phyloP scores from a whole-genome alignment of 306 rosid species.

The Phaseolus lunatus region DNA sequence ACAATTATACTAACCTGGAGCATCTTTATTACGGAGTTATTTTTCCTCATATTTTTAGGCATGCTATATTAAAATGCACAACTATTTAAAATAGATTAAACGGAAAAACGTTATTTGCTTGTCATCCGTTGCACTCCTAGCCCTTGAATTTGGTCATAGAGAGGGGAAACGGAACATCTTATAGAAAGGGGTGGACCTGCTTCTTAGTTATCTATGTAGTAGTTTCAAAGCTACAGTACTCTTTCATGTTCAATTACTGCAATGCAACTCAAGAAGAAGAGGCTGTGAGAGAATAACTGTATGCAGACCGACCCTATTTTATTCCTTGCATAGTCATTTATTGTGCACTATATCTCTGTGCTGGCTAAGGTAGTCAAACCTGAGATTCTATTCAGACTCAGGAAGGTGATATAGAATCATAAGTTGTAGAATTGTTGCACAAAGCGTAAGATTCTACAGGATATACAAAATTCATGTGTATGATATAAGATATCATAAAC shows the following conservation, averaged over 20 bases:
- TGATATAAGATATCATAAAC: too few relatives aligned
- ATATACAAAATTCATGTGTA: too few relatives aligned
- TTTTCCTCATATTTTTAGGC: not conserved
- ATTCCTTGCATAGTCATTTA: not conserved
- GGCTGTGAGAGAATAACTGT: not conserved
- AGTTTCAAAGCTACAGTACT: slow-evolving; percentile 66
- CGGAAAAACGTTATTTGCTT: not conserved
- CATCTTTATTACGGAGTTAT: not conserved
- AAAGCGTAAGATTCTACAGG: too few relatives aligned
- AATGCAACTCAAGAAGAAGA: not conserved
- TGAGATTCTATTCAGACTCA: too few relatives aligned
- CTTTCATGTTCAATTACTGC: slow-evolving; percentile 36
- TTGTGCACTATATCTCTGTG: not conserved
- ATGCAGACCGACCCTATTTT: not conserved
- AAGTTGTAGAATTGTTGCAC: too few relatives aligned
- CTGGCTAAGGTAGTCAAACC: not conserved
- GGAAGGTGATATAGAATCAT: too few relatives aligned
- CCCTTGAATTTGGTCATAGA: too few relatives aligned
- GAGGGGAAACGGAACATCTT: not conserved
- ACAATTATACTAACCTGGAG: not conserved
- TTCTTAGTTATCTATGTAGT: slow-evolving; percentile 72
- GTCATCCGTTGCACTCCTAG: not conserved
- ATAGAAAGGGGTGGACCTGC: slow-evolving; percentile 15
- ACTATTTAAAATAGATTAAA: not conserved
- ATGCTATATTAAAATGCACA: not conserved